Conservation (phyloP, 2,329 filamentous ascomycete genomes). For the Fusarium acutatum region DNA sequence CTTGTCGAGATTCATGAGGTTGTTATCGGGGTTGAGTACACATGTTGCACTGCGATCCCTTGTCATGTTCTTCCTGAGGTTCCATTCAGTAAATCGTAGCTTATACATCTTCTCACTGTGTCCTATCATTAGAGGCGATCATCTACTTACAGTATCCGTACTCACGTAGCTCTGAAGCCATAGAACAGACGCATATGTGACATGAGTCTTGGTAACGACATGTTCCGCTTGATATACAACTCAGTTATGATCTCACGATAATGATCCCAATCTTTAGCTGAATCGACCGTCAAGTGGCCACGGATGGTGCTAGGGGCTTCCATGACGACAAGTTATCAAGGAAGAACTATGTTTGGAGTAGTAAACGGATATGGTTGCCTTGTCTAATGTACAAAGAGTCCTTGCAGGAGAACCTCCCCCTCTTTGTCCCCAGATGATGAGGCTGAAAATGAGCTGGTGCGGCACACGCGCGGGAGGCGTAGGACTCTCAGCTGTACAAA, state of each 20-base stretch:
- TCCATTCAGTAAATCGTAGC: background rate
- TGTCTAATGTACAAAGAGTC: background rate
- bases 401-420: background rate
- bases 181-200: background rate
- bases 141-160: background rate
- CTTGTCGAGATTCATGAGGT: background rate
- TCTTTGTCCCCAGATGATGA: background rate
- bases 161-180: background rate
- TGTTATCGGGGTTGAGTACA: background rate
- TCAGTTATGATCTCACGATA: background rate
- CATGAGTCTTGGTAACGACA: background rate
- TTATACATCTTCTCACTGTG: background rate
- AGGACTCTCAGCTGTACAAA: background rate
- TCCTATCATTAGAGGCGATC: background rate
- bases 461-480: background rate
- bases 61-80: background rate
- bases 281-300: background rate
- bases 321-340: background rate
- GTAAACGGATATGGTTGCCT: background rate
- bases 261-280: background rate
- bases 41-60: background rate
- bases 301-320: background rate
- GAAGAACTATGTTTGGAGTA: accelerated
- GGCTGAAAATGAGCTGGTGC: background rate
- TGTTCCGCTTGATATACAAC: background rate